Percentiles rank a stretch among this genome's conserved stretches.
phyloP scores from a whole-genome alignment of 1,284 basidiomycete genomes.

The Wallemia hederae region DNA sequence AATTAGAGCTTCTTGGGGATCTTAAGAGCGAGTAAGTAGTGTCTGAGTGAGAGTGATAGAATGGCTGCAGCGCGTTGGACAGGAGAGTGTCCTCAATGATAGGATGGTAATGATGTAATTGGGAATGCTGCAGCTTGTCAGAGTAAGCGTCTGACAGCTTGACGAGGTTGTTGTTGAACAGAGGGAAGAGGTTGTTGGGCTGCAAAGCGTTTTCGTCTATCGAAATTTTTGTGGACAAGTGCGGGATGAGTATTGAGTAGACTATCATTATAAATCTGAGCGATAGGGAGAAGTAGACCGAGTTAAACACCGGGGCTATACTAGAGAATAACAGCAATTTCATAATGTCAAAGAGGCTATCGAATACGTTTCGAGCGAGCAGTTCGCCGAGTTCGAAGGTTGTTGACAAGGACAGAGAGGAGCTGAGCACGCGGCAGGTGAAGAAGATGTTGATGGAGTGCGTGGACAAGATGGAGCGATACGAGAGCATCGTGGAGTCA shows the following conservation, averaged over 20 bases:
- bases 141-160: background rate
- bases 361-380: background rate
- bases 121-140: background rate
- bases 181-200: background rate
- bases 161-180: background rate
- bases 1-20: slow-evolving; percentile 3
- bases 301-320: too few species aligned
- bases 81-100: background rate
- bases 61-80: background rate
- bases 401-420: background rate
- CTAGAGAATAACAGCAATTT: too few species aligned
- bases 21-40: slow-evolving; percentile 1
- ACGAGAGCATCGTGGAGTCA: background rate
- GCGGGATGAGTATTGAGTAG: background rate
- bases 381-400: background rate
- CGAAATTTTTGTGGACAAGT: background rate
- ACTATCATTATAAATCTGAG: background rate
- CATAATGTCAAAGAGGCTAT: background rate
- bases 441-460: background rate
- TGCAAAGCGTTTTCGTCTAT: background rate
- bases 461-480: background rate
- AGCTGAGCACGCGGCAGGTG: background rate
- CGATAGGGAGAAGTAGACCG: too few species aligned
- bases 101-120: background rate
- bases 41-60: slow-evolving; percentile 7